Conservation (phyloP, 257 asterid species). For the Scutellaria galericulata region DNA sequence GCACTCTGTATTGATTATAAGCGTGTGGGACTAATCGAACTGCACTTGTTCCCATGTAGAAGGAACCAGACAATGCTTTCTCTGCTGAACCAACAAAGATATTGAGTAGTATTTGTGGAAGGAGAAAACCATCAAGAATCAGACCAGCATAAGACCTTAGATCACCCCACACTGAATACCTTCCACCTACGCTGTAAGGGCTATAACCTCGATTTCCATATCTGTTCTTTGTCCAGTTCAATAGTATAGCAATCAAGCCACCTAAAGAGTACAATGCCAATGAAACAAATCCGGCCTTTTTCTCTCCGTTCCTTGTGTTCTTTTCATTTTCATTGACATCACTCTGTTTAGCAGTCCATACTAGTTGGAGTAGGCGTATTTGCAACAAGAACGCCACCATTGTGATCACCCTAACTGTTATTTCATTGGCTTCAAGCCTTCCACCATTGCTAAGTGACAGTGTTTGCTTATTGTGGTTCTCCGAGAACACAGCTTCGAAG, state of each 20-base stretch:
- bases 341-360: conserved; percentile 53
- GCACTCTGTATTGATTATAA: conserved; percentile 66
- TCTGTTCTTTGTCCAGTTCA: conserved; percentile 42
- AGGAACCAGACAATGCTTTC: conserved; percentile 51
- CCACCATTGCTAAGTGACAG: conserved; percentile 38
- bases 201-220: background rate
- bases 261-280: conserved; percentile 50
- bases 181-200: background rate
- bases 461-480: conserved; percentile 37
- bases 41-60: conserved; percentile 63
- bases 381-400: conserved; percentile 66
- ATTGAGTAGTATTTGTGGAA: conserved; percentile 73
- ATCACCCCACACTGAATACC: conserved; percentile 47
- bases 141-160: conserved; percentile 72
- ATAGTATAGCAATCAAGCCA: conserved; percentile 47
- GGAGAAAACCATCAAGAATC: conserved; percentile 69
- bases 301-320: conserved; percentile 42
- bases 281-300: conserved; percentile 37
- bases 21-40: conserved; percentile 69
- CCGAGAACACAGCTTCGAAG: conserved; percentile 58
- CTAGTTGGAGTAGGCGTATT: conserved; percentile 58
- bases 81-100: conserved; percentile 46
- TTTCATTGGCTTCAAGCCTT: conserved; percentile 69
- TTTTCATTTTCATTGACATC: conserved; percentile 22
- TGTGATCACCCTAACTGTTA: conserved; percentile 54